Conservation (phyloP, 2,329 filamentous ascomycete genomes). For the Colletotrichum orchidophilum region DNA sequence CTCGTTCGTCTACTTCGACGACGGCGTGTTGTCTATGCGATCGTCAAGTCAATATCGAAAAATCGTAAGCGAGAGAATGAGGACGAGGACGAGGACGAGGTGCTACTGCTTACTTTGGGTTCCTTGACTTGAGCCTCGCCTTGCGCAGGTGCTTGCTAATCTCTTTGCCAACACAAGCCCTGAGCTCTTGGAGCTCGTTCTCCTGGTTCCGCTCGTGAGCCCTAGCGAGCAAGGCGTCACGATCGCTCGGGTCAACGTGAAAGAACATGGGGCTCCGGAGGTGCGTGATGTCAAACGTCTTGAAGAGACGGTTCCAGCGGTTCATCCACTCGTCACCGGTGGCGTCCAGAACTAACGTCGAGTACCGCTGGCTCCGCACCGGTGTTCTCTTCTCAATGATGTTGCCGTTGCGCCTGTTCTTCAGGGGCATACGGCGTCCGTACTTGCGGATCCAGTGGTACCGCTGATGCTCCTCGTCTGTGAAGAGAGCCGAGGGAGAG, state of each 20-base stretch:
- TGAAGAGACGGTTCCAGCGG: constrained; percentile 76
- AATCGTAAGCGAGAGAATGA: neutral
- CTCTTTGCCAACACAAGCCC: constrained; percentile 80
- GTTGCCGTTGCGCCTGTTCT: constrained; percentile 55
- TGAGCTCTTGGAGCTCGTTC: constrained; percentile 73
- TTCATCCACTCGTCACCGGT: constrained; percentile 72
- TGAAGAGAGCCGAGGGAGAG: constrained; percentile 82
- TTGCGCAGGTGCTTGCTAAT: constrained; percentile 80
- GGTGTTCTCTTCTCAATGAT: constrained; percentile 35
- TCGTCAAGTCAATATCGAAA: constrained; percentile 33
- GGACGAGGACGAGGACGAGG: constrained; percentile 21
- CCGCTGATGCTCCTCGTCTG: constrained; percentile 83
- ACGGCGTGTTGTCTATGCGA: constrained; percentile 50
- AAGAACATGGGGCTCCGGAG: constrained; percentile 85
- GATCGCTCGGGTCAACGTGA: constrained; percentile 79
- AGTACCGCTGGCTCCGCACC: constrained; percentile 39
- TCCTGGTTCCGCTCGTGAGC: constrained; percentile 69
- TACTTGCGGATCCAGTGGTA: constrained; percentile 81
- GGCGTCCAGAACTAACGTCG: constrained; percentile 71
- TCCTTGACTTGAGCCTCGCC: constrained; percentile 41
- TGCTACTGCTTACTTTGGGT: constrained; percentile 25
- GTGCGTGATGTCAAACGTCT: constrained; percentile 74
- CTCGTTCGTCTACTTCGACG: constrained; percentile 70
- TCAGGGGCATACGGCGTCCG: constrained; percentile 66
- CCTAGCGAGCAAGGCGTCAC: constrained; percentile 77